Evolutionary conservation across 2,329 filamentous ascomycete genomes (phyloP).

Genomic region (Nothopassalora personata): DNA sequence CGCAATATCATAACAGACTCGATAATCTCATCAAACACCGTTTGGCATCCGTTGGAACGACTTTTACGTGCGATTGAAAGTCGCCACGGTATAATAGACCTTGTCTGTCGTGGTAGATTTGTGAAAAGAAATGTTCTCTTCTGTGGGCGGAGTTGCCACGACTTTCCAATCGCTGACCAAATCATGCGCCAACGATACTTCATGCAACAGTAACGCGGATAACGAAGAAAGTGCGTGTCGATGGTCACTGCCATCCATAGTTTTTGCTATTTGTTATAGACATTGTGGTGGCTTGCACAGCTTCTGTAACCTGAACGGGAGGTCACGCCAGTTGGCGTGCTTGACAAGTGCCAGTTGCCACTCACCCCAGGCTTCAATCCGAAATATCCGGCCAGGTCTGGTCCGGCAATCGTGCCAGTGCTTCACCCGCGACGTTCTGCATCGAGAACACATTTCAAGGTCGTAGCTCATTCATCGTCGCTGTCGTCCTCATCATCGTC

Average conservation of each 20-base stretch:
- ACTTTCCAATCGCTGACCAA: neutral
- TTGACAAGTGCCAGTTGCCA: neutral
- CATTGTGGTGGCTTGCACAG: neutral
- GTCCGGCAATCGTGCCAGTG: neutral
- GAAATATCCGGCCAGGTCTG: neutral
- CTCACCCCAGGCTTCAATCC: neutral
- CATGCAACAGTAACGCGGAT: neutral
- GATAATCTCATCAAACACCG: too few species aligned
- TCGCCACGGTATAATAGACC: too few species aligned
- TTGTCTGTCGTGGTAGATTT: neutral
- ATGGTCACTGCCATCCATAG: neutral
- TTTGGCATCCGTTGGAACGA: neutral
- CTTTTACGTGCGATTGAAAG: neutral
- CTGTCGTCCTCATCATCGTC: constrained; percentile 26
- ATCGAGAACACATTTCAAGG: neutral
- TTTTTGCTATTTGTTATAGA: neutral
- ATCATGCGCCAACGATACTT: neutral
- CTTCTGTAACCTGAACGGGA: neutral
- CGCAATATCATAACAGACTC: too few species aligned
- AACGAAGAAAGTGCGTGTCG: neutral
- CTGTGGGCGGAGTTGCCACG: neutral
- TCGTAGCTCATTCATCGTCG: constrained; percentile 19
- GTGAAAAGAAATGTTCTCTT: neutral
- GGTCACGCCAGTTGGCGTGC: neutral
- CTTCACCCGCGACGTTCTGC: neutral